Base-by-base conservation (phyloP, 2,329 filamentous ascomycete species). In the Penicillium sp. region DNA sequence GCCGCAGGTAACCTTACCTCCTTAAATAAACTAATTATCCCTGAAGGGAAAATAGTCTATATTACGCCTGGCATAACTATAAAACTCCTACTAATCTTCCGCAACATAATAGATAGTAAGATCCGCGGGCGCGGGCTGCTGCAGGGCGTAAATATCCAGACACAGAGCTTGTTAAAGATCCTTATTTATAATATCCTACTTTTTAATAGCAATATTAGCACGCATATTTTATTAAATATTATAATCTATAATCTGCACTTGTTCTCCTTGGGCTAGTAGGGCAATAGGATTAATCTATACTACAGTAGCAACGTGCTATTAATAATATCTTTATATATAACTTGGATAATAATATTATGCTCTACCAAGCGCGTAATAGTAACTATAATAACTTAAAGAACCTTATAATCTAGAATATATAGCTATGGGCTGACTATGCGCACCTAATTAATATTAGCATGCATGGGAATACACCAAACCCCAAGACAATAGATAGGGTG, bases 341-440 rank as follows among this genome's bases (percentile, higher is more conserved):
- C 58, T 77, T 74, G 2, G 76, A 79, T 53, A 76, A 78, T 56
- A 71, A 58, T 15, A 73, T 78, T 35, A 76, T 76, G 78, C 31
- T 38, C 31, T 38, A 38, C 7, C 31, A 38, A 7, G 31, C 31
- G 31, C 31, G 31, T 8, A 38, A 38, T 11, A 13, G 31, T 3
- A 13, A 38, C 4, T 7, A 7, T 9, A 13, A 13, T 3, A 13
- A 38, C 55, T 72, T 75, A 0, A 61, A 41, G 7, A 75, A 78
- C 44, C 74, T 78, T 48, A 74, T 70, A 1, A 62, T 78, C 29
- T 66, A 69, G 23, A 69, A 77, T 58, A 75, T 68, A 8, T 62
- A 66, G 1, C 62, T 78, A 7, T 65, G 71, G 48, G 69, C 76
- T 0, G 76, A 77, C 38, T 64, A 74, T 52, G 75, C 75, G 0